A percentile compares a stretch with the other conserved stretches of the same genome.
Conservation (phyloP, 805 yeast genomes). For the Cyberlindnera euphorbiiphila region DNA sequence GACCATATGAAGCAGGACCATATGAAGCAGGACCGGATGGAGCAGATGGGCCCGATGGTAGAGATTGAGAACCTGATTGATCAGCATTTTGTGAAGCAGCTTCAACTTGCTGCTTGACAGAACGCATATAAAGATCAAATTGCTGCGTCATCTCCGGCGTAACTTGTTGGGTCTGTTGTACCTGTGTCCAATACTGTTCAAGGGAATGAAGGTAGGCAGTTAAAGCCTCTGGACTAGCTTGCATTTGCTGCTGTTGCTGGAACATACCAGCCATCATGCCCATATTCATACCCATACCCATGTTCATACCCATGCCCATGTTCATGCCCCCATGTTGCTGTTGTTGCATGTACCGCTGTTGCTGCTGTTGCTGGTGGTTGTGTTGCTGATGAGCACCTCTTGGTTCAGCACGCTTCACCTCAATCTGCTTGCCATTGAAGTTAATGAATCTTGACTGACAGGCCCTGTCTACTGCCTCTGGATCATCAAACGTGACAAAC, state of each 20-base stretch:
- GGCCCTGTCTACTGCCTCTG: slow-evolving; percentile 88
- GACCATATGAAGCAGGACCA: slow-evolving; percentile 14
- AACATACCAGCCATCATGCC: slow-evolving; percentile 11
- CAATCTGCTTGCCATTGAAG: slow-evolving; percentile 83
- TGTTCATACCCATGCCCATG: slow-evolving; percentile 5
- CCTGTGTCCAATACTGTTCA: slow-evolving; percentile 54
- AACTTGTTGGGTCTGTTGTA: slow-evolving; percentile 13
- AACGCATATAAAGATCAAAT: slow-evolving; percentile 5
- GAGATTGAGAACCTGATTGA: background rate
- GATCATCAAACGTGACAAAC: slow-evolving; percentile 90
- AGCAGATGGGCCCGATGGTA: slow-evolving; percentile 2
- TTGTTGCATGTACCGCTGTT: slow-evolving; percentile 25
- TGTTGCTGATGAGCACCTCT: slow-evolving; percentile 59
- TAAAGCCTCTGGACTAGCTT: slow-evolving; percentile 47
- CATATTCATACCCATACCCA: slow-evolving; percentile 10
- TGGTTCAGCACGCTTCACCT: slow-evolving; percentile 81
- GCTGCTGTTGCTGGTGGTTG: slow-evolving; percentile 31
- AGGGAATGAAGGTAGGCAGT: slow-evolving; percentile 60
- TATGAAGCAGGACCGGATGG: slow-evolving; percentile 12
- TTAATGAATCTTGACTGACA: slow-evolving; percentile 76
- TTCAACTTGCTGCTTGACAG: slow-evolving; percentile 9
- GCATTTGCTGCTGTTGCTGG: slow-evolving; percentile 16
- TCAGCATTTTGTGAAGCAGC: background rate
- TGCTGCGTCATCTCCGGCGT: slow-evolving; percentile 9
- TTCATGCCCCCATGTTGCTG: slow-evolving; percentile 17